Base-by-base conservation (phyloP, 2,329 filamentous ascomycete species). In the Pseudocercospora vitis region DNA sequence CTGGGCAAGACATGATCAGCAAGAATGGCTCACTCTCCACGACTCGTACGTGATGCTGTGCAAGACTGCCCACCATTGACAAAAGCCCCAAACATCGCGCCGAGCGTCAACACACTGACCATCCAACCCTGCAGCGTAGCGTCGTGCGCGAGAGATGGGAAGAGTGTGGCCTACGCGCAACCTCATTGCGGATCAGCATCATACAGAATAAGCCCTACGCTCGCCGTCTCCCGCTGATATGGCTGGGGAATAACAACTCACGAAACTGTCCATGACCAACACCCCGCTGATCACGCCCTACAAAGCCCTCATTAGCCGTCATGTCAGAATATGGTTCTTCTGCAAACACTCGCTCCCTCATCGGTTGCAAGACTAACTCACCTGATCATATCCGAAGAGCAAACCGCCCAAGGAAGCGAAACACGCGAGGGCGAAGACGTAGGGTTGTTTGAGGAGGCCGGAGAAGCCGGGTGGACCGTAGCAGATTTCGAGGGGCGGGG, bases 51-150 rank as follows among this genome's bases (percentile, higher is more conserved):
- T n/a, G n/a, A n/a, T n/a, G n/a, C n/a, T n/a, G n/a, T n/a, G n/a
- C n/a, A n/a, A n/a, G n/a, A n/a, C n/a, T n/a, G n/a, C n/a, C n/a
- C n/a, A 8, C 40, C 40, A 23, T 45, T 45, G 40, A 29, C 19
- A 23, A 45, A 45, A 3, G 40, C 40, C 7, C 40, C 40, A 23
- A 45, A 45, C 40, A 45, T 45, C 6, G 40, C 40, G 14, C 40
- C 40, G 6, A 7, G 26, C 6, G 26, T 29, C 6, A 11, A 29
- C 6, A 29, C 11, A 29, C 6, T 29, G 5, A 45, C 40, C 40
- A 45, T 45, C 40, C 40, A 45, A n/a, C 40, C 40, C 28, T 45
- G 40, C 9, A 45, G 40, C 5, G 40, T 45, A 6, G 40, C 19
- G 26, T 45, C 19, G 8, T 6, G 2, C 7, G 40, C 8, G 11